phyloP scores from a whole-genome alignment of 2,329 filamentous ascomycete genomes.

The Pseudogymnoascus verrucosus region DNA sequence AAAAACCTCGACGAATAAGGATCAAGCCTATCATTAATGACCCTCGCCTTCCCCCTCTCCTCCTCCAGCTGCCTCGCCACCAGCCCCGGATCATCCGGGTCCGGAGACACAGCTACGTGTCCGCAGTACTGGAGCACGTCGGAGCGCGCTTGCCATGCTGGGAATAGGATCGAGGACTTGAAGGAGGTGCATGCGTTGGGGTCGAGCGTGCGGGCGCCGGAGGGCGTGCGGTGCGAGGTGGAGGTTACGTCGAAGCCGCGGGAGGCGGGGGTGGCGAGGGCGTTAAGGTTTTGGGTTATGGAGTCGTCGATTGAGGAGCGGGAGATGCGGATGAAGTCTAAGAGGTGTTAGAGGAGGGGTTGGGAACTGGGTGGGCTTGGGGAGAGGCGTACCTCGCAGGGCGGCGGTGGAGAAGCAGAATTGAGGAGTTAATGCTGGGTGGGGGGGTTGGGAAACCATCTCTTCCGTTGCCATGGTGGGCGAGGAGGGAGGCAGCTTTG shows the following conservation, averaged over 20 bases:
- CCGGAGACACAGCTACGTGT: conserved; percentile 75
- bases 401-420: conserved; percentile 69
- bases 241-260: conserved; percentile 71
- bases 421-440: conserved; percentile 57
- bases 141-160: conserved; percentile 75
- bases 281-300: conserved; percentile 88
- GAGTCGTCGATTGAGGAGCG: conserved; percentile 83
- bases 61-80: conserved; percentile 62
- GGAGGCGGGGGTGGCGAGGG: conserved; percentile 66
- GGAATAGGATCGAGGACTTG: conserved; percentile 71
- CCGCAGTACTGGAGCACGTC: conserved; percentile 86
- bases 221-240: conserved; percentile 54
- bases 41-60: conserved; percentile 58
- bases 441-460: conserved; percentile 24
- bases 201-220: conserved; percentile 49
- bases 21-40: conserved; percentile 83
- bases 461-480: conserved; percentile 10
- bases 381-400: conserved; percentile 51
- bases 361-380: neutral
- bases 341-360: neutral
- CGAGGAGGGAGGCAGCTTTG: conserved; percentile 18
- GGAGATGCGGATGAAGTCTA: conserved; percentile 86
- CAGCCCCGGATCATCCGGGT: conserved; percentile 77
- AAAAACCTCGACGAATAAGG: conserved; percentile 85
- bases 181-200: conserved; percentile 59